These are phyloP conservation scores for Suillus cothurnatus DNA, from an alignment of 768 basidiomycete species.

Conservation along the genomic window DNA sequence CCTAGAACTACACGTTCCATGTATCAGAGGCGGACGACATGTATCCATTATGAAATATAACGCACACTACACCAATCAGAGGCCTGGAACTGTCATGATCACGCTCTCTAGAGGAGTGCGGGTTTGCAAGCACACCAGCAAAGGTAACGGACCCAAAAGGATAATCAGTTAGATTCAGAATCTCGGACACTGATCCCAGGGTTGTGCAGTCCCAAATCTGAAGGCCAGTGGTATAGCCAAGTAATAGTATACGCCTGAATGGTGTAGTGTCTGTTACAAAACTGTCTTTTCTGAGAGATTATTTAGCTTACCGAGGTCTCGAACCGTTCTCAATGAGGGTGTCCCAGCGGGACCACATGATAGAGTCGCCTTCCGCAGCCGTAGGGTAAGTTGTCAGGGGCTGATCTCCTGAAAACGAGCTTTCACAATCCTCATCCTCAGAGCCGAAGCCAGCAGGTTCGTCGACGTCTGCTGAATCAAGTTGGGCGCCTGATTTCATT, in stretches of 20 bases:
- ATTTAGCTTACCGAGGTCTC: constrained; percentile 21
- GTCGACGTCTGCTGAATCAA: constrained; percentile 19
- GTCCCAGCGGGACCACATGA: constrained; percentile 39
- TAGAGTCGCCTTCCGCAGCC: constrained; percentile 30
- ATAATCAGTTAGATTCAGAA: constrained; percentile 50
- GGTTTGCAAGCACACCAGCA: constrained; percentile 45
- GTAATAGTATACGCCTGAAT: constrained; percentile 48
- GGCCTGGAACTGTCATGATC: constrained; percentile 34
- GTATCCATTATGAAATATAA: constrained; percentile 8
- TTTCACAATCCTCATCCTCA: constrained; percentile 27
- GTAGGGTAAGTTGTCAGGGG: constrained; percentile 32
- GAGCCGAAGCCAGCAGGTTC: constrained; percentile 14
- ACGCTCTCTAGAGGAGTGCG: constrained; percentile 27
- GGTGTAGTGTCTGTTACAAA: background rate
- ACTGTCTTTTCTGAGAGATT: background rate
- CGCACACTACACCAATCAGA: constrained; percentile 39
- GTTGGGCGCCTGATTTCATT: constrained; percentile 7
- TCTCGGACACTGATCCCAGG: constrained; percentile 50
- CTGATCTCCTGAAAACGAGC: constrained; percentile 10
- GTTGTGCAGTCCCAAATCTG: constrained; percentile 67
- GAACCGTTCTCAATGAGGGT: constrained; percentile 20
- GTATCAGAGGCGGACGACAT: background rate
- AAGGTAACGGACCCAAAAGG: constrained; percentile 38
- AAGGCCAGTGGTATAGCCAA: constrained; percentile 54
- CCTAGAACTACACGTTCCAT: constrained; percentile 25